Base-by-base conservation (phyloP, 176 grass and related monocot species). In the Oryza meyeriana region DNA sequence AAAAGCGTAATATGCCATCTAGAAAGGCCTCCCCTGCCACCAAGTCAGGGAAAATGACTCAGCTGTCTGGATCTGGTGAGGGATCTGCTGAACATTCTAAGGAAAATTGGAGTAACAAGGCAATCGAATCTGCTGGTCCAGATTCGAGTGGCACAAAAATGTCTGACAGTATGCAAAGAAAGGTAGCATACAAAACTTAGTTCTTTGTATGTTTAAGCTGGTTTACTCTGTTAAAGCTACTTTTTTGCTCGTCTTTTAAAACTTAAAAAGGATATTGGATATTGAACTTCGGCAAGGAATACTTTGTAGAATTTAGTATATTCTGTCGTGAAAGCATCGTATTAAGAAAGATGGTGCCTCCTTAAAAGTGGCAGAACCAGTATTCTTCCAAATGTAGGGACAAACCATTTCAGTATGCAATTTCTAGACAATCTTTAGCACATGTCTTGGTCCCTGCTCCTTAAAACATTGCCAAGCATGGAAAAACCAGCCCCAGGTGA, bases 131-230 rank as follows among this genome's bases (percentile, higher is more conserved):
- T 73, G 35, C 79, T 22, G 77, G 71, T 22, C 65, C 94, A 39
- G 86, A 79, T 40, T 86, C 75, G 5, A 39, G 77, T 16, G 71
- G 74, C 47, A 61, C 57, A 89, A 99, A 93, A 84, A 99, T 99
- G 97, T 92, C 93, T 57, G 97, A 99, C 61, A 94, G 89, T 80
- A 96, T 79, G 63, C 97, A 99, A 84, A 87, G 97, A 85, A 99
- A 99, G 93, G 97, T 99, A 90, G 79, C 39, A 65, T 66, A 25
- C 2, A 78, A 73, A 28, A 30, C 72, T 36, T 1, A 14, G 8
- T 64, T 75, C 17, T 81, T 77, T 81, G 58, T 82, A 41, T 52
- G 17, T 4, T 66, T 81, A 45, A 4, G 34, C 9, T 66, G 72
- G 79, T 66, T 81, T 58, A 17, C 8, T 45, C 29, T 64, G 58